Evolutionary conservation across 805 yeast species (phyloP).

Genomic region (Starmera quercuum): DNA sequence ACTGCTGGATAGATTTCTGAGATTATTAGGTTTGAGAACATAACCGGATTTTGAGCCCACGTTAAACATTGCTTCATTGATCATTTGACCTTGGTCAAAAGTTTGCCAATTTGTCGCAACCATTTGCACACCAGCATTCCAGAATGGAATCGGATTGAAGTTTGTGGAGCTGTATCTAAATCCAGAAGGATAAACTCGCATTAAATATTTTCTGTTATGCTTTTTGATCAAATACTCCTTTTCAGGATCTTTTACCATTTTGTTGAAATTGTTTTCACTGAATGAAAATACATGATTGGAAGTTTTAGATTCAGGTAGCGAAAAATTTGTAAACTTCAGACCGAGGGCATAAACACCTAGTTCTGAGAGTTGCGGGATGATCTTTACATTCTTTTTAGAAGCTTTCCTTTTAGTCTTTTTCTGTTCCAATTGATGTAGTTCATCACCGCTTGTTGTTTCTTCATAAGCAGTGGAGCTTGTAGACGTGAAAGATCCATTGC

Average conservation of each 20-base stretch:
- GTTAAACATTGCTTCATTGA: conserved; percentile 78
- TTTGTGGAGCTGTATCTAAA: conserved; percentile 72
- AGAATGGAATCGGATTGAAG: conserved; percentile 69
- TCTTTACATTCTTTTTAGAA: conserved; percentile 11
- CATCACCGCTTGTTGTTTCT: conserved; percentile 37
- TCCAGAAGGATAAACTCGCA: conserved; percentile 85
- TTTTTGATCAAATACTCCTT: conserved; percentile 52
- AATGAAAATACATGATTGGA: conserved; percentile 81
- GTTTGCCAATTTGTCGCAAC: conserved; percentile 98
- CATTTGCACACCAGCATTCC: conserved; percentile 88
- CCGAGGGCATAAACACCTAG: conserved; percentile 66
- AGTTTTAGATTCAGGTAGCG: conserved; percentile 79
- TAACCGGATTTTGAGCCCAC: conserved; percentile 60
- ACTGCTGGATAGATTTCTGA: conserved; percentile 22
- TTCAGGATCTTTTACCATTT: conserved; percentile 55
- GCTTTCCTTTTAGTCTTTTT: neutral
- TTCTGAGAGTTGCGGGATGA: conserved; percentile 39
- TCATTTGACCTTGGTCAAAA: conserved; percentile 79
- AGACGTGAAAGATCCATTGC: conserved; percentile 10
- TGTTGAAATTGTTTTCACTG: conserved; percentile 61
- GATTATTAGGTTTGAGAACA: conserved; percentile 58
- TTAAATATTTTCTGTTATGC: conserved; percentile 68
- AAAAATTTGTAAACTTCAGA: conserved; percentile 68
- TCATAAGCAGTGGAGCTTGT: conserved; percentile 20
- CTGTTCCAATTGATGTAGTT: conserved; percentile 6